Percentiles rank a stretch among this genome's conserved stretches.
phyloP scores from a whole-genome alignment of 805 yeast species.

The Lipomyces yamanashiensis region DNA sequence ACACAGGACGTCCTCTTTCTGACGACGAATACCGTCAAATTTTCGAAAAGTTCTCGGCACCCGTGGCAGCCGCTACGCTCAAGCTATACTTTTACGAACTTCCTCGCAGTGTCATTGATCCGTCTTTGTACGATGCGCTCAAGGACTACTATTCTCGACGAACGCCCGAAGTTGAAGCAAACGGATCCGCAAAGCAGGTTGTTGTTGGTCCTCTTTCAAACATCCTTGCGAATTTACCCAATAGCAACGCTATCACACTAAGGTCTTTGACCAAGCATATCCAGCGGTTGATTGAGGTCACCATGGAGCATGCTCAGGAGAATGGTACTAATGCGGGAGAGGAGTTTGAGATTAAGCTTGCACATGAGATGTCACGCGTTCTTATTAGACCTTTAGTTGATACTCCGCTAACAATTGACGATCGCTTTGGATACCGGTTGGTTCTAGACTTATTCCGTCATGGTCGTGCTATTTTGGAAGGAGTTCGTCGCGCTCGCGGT shows the following conservation, averaged over 20 bases:
- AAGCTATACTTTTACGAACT: conserved; percentile 77
- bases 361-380: conserved; percentile 67
- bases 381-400: conserved; percentile 59
- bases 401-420: conserved; percentile 56
- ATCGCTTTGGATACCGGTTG: conserved; percentile 61
- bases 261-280: conserved; percentile 82
- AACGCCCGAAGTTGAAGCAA: conserved; percentile 45
- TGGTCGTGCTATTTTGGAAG: conserved; percentile 48
- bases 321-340: conserved; percentile 45
- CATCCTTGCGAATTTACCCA: conserved; percentile 67
- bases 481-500: conserved; percentile 7
- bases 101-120: conserved; percentile 75
- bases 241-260: conserved; percentile 74
- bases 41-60: conserved; percentile 52
- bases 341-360: conserved; percentile 48
- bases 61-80: conserved; percentile 67
- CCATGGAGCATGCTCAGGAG: background rate
- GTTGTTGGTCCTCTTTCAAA: conserved; percentile 48
- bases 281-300: conserved; percentile 60
- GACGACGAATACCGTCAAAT: conserved; percentile 38
- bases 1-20: conserved; percentile 42
- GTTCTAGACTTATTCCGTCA: conserved; percentile 64
- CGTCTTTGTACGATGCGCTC: conserved; percentile 66
- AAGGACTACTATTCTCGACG: conserved; percentile 66
- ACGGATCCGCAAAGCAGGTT: conserved; percentile 14